Percentiles rank a stretch among this genome's conserved stretches.
These are phyloP conservation scores for Plasmodium berghei DNA, from an alignment of 169 alveolate species.

Conservation along the genomic window DNA sequence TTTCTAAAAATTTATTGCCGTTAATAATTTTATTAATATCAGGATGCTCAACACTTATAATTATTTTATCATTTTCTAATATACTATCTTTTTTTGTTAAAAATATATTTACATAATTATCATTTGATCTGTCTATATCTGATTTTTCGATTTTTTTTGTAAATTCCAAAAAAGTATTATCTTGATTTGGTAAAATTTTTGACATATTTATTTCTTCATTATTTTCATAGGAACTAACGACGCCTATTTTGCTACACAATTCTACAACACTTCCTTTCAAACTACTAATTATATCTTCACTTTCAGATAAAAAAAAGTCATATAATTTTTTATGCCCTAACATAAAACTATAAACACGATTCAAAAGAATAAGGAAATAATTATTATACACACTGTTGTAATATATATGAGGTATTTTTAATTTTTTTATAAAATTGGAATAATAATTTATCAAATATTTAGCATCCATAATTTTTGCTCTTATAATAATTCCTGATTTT, in stretches of 20 bases:
- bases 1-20: conserved; percentile 7
- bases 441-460: not conserved
- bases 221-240: not conserved
- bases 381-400: conserved; percentile 15
- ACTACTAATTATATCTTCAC: not conserved
- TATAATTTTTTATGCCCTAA: not conserved
- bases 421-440: not conserved
- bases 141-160: not conserved
- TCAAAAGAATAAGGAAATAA: conserved; percentile 3
- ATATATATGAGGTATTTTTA: not conserved
- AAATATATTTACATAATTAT: conserved; percentile 41
- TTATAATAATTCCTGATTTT: conserved; percentile 81
- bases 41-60: conserved; percentile 66
- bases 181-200: not conserved
- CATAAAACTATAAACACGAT: conserved; percentile 14
- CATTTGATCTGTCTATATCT: not conserved
- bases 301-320: not conserved
- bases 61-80: conserved; percentile 28
- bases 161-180: not conserved
- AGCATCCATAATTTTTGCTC: conserved; percentile 11
- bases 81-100: conserved; percentile 27
- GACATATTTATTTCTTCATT: not conserved
- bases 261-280: not conserved
- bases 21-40: conserved; percentile 36
- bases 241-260: not conserved